Base-by-base conservation (phyloP, 225 moss, liverwort and hornwort species). In the Pseudisothecium myosuroides region DNA sequence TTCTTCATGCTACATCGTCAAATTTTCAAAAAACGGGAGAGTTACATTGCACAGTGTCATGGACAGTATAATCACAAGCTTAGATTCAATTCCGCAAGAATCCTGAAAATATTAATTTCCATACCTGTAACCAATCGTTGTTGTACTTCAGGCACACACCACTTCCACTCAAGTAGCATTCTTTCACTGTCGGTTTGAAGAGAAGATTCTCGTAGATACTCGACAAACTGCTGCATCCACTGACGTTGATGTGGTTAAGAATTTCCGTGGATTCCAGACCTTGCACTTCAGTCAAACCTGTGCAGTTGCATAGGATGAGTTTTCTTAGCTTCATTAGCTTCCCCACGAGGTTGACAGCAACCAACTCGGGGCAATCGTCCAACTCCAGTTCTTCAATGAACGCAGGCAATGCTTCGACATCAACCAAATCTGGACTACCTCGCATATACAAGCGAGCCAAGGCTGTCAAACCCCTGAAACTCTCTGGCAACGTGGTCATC, bases 71-170 rank as follows among this genome's bases (percentile, higher is more conserved):
- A 54, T 37, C 15, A 37, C 77, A 55, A 78, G 6, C 37, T 37
- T 37, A 77, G 55, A 55, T 78, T 55, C 37, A 78, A 23, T n/a
- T 55, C 37, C 16, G 37, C 55, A 37, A 78, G 37, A 24, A 37
- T 78, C 6, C 55, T 78, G 55, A 78, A 55, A 24, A 23, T 78
- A 37, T 10, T 15, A 36, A 36, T 37, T 36, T 7, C 64, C 5
- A 58, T 87, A 92, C 91, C 85, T 91, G 83, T 73, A 37, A 68
- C 88, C 90, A 88, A 39, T 90, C 56, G 37, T 88, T 88, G 83
- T 90, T 90, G 49, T 91, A 87, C 85, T 87, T 87, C n/a, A 89
- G 62, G 75, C 61, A 76, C 20, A 87, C 84, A 7, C 60, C 54
- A 85, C 81, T 92, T 62, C 92, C 90, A 87, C 82, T 90, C 45